These are phyloP conservation scores for Erodium texanum DNA, from an alignment of 441 rosid genomes.

Conservation along the genomic window DNA sequence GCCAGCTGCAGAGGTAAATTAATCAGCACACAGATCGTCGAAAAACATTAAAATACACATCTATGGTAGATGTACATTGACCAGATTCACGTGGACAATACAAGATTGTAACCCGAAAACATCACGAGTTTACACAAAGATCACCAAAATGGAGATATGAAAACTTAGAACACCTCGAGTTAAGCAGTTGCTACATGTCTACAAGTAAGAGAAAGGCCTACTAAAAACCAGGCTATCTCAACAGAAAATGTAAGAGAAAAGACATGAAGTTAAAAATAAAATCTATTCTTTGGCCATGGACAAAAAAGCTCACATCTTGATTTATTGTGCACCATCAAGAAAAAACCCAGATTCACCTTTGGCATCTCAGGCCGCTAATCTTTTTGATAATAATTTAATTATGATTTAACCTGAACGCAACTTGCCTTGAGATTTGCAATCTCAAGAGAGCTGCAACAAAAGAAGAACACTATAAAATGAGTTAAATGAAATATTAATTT, in stretches of 20 bases:
- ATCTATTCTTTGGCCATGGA: neutral
- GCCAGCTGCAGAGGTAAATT: neutral
- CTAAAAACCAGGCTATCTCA: too few relatives aligned
- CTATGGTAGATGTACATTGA: too few relatives aligned
- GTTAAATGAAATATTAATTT: too few relatives aligned
- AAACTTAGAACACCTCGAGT: too few relatives aligned
- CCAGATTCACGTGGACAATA: neutral
- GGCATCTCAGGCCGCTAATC: constrained; percentile 50
- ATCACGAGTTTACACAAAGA: too few relatives aligned
- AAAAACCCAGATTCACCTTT: constrained; percentile 61
- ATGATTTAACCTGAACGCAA: constrained; percentile 59
- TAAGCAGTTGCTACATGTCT: too few relatives aligned
- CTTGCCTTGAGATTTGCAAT: constrained; percentile 57
- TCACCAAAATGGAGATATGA: too few relatives aligned
- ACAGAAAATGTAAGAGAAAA: too few relatives aligned
- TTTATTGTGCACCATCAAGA: constrained; percentile 59
- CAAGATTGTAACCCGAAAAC: too few relatives aligned
- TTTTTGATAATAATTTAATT: constrained; percentile 40
- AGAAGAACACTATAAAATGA: neutral
- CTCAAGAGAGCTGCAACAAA: constrained; percentile 41
- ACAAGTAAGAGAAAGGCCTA: too few relatives aligned
- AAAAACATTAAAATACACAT: neutral
- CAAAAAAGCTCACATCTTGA: constrained; percentile 46
- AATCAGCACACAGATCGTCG: neutral
- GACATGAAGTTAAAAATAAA: neutral